Conservation (phyloP, 768 basidiomycete species). For the Suillus variegatus region DNA sequence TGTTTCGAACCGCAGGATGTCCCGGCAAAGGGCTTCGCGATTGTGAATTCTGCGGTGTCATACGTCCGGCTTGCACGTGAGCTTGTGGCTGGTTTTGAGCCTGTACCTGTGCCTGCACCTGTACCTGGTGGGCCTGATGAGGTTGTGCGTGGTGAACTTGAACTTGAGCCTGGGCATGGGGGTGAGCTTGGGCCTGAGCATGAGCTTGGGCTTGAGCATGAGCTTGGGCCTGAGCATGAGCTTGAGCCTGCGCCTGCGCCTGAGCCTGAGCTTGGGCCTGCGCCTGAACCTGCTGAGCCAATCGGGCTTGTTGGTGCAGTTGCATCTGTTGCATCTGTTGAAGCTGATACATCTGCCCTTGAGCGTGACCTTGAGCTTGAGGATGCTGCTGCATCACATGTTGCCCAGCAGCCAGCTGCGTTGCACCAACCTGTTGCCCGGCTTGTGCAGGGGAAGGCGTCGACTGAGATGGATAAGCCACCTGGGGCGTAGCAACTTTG, state of each 20-base stretch:
- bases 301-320: conserved; percentile 15
- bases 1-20: conserved; percentile 27
- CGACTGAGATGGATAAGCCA: conserved; percentile 23
- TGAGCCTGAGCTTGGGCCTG: conserved; percentile 6
- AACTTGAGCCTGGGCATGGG: conserved; percentile 16
- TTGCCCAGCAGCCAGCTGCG: conserved; percentile 10
- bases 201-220: conserved; percentile 14
- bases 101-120: conserved; percentile 17
- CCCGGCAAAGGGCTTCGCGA: conserved; percentile 17
- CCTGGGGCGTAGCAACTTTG: conserved; percentile 33
- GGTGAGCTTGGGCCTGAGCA: conserved; percentile 9
- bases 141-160: conserved; percentile 15
- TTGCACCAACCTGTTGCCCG: conserved; percentile 22
- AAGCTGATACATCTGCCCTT: conserved; percentile 18
- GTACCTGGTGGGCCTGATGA: conserved; percentile 24
- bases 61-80: conserved; percentile 11
- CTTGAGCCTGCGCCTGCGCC: neutral
- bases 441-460: conserved; percentile 23
- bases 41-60: conserved; percentile 29
- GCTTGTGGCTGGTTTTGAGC: conserved; percentile 20
- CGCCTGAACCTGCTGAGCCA: conserved; percentile 21
- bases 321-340: conserved; percentile 14
- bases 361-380: conserved; percentile 13
- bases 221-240: conserved; percentile 8
- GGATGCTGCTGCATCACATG: conserved; percentile 23